These are phyloP conservation scores for Talaromyces albobiverticillius DNA, from an alignment of 2,329 filamentous ascomycete species.

Conservation along the genomic window DNA sequence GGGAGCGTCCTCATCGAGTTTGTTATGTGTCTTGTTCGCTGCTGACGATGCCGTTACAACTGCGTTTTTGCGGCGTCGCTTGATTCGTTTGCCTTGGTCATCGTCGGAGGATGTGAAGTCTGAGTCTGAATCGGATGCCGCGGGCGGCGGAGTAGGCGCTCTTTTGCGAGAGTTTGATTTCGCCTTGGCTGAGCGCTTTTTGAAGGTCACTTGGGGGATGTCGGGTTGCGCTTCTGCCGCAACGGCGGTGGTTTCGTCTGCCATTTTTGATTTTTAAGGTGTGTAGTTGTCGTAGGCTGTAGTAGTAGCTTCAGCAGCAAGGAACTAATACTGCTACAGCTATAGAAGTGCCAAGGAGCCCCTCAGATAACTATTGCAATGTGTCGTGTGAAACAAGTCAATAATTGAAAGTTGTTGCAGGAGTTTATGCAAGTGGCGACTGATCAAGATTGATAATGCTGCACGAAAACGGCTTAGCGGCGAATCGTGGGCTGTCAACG, in stretches of 20 bases:
- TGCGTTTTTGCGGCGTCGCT: constrained; percentile 70
- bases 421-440: no score
- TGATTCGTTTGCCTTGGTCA: constrained; percentile 72
- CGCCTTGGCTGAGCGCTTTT: constrained; percentile 75
- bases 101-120: constrained; percentile 73
- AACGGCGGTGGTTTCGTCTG: constrained; percentile 22
- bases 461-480: no score
- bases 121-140: constrained; percentile 55
- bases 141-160: constrained; percentile 73
- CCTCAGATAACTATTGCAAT: no score
- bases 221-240: constrained; percentile 18
- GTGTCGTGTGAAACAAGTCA: no score
- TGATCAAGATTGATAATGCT: neutral
- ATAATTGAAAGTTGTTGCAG: no score
- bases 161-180: constrained; percentile 79
- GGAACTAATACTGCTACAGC: no score
- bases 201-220: constrained; percentile 59
- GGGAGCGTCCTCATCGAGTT: constrained; percentile 52
- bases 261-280: no score
- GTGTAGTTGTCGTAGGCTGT: no score
- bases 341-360: no score
- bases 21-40: constrained; percentile 32
- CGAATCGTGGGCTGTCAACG: no score
- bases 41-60: constrained; percentile 64
- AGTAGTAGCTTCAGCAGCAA: neutral